These are phyloP conservation scores for Plectranthus barbatus DNA, from an alignment of 257 asterid species.

Conservation along the genomic window DNA sequence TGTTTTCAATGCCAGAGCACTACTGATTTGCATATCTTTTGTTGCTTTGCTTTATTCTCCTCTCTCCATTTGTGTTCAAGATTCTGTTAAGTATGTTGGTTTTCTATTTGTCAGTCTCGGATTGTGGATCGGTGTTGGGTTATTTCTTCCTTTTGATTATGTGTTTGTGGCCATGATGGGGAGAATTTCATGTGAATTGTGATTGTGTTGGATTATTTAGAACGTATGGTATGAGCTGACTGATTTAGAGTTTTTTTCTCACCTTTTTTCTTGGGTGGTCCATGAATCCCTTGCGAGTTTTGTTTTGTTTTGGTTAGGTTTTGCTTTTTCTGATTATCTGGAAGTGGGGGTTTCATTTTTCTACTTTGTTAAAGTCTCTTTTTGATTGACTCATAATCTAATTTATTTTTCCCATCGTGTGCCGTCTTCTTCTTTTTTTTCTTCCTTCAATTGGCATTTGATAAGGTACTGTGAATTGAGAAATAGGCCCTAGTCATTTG, in stretches of 20 bases:
- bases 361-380: constrained; percentile 17
- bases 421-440: background rate
- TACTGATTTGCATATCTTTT: background rate
- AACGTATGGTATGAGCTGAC: no score
- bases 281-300: constrained; percentile 14
- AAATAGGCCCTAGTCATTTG: background rate
- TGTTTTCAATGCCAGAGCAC: constrained; percentile 17
- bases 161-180: no score
- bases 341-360: constrained; percentile 15
- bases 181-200: no score
- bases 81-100: background rate
- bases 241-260: background rate
- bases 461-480: constrained; percentile 10
- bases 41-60: background rate
- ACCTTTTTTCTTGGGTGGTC: constrained; percentile 16
- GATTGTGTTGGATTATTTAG: no score
- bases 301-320: constrained; percentile 1
- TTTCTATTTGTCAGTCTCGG: constrained; percentile 1
- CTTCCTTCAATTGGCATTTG: background rate
- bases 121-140: background rate
- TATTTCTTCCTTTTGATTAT: no score
- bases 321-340: constrained; percentile 16
- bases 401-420: constrained; percentile 5
- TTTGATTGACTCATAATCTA: constrained; percentile 25
- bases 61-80: background rate